These are phyloP conservation scores for Blastobotrys aristatus DNA, from an alignment of 1,139 yeast species.

Conservation along the genomic window DNA sequence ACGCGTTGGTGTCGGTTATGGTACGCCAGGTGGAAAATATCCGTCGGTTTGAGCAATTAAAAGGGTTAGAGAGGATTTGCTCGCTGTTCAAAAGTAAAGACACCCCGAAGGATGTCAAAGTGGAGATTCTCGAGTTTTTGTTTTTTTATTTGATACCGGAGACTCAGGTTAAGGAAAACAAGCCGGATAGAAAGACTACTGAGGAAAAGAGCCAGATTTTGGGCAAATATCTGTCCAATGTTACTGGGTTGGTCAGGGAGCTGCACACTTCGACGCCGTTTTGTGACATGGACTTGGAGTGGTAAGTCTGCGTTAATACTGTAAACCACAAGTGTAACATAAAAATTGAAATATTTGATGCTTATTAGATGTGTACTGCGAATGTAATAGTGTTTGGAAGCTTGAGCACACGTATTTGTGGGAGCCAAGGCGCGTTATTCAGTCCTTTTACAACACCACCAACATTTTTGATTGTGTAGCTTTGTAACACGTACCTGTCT, in stretches of 20 bases:
- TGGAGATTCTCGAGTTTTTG: slow-evolving; percentile 65
- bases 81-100: slow-evolving; percentile 37
- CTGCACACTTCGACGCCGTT: slow-evolving; percentile 44
- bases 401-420: too few species aligned
- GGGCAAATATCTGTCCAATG: slow-evolving; percentile 43
- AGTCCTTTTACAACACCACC: too few species aligned
- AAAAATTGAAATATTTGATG: too few species aligned
- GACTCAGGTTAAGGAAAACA: slow-evolving; percentile 27
- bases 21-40: slow-evolving; percentile 54
- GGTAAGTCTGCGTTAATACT: too few species aligned
- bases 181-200: slow-evolving; percentile 37
- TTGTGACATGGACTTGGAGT: slow-evolving; percentile 43
- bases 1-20: slow-evolving; percentile 56
- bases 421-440: too few species aligned
- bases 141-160: slow-evolving; percentile 73
- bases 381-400: too few species aligned
- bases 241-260: slow-evolving; percentile 44
- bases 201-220: slow-evolving; percentile 53
- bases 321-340: too few species aligned
- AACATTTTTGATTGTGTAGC: too few species aligned
- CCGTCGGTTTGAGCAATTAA: slow-evolving; percentile 53
- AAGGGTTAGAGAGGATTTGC: slow-evolving; percentile 57
- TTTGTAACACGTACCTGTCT: too few species aligned
- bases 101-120: slow-evolving; percentile 39
- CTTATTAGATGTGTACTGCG: too few species aligned